phyloP scores from a whole-genome alignment of 2,329 filamentous ascomycete genomes.

The Exophiala lecanii-corni region DNA sequence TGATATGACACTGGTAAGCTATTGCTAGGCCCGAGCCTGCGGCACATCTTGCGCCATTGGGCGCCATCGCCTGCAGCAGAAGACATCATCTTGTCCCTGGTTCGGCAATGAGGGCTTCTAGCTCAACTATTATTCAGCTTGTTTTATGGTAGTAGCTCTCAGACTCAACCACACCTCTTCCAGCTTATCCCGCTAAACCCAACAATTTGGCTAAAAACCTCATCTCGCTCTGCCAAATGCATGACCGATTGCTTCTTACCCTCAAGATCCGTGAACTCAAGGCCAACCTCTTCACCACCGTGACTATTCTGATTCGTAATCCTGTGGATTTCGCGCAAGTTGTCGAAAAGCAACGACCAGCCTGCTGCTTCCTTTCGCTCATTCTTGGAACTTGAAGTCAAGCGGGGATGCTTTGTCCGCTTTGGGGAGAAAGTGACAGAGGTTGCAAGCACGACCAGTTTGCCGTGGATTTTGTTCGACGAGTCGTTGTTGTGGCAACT shows the following conservation, averaged over 20 bases:
- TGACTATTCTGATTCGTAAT: not conserved
- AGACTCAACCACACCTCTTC: slow-evolving; percentile 10
- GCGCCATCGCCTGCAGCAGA: no score
- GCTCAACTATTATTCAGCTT: no score
- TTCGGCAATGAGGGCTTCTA: no score
- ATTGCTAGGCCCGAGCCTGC: no score
- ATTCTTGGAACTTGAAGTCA: no score
- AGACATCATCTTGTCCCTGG: no score
- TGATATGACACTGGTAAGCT: no score
- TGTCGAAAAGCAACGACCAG: slow-evolving; percentile 5
- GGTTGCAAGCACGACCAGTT: slow-evolving; percentile 4
- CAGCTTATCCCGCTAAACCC: slow-evolving; percentile 12
- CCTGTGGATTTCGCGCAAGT: slow-evolving; percentile 2
- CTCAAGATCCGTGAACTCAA: no score
- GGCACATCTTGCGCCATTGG: no score
- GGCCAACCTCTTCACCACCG: not conserved
- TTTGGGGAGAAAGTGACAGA: slow-evolving; percentile 5
- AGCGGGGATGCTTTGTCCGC: no score
- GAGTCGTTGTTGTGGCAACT: slow-evolving; percentile 2
- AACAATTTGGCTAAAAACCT: slow-evolving; percentile 16
- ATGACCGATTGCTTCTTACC: not conserved
- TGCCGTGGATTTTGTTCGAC: slow-evolving; percentile 6
- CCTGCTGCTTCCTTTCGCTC: not conserved
- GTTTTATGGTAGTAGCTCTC: no score
- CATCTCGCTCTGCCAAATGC: slow-evolving; percentile 4